These are phyloP conservation scores for Krasilnikovozyma curviuscula DNA, from an alignment of 768 basidiomycete species.

Conservation along the genomic window DNA sequence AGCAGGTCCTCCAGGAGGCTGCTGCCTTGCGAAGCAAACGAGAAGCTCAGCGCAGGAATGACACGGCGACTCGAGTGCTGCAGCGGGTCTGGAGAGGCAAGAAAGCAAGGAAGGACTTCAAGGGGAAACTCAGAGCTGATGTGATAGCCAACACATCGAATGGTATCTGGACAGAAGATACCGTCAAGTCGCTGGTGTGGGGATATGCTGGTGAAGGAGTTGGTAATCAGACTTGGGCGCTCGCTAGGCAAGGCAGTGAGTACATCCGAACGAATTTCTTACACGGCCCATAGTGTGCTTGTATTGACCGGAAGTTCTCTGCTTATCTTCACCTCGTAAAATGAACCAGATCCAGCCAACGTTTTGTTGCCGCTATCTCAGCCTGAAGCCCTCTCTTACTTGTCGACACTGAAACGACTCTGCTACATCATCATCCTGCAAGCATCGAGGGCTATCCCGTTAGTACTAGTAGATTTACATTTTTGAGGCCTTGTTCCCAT, in stretches of 20 bases:
- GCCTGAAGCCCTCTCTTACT: too few species aligned
- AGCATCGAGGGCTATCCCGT: background rate
- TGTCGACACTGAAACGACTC: background rate
- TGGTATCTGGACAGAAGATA: constrained; percentile 2
- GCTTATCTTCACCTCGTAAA: background rate
- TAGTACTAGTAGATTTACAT: background rate
- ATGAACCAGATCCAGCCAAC: background rate
- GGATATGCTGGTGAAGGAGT: background rate
- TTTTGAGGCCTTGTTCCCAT: background rate
- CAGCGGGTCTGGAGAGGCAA: background rate
- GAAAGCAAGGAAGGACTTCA: background rate
- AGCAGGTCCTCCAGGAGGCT: background rate
- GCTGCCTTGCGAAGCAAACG: background rate
- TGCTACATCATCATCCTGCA: constrained; percentile 3
- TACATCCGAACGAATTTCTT: background rate
- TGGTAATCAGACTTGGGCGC: background rate
- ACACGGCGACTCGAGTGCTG: background rate
- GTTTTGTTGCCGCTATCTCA: constrained; percentile 10
- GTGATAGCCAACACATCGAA: background rate
- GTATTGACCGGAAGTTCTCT: too few species aligned
- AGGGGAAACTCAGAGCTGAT: background rate
- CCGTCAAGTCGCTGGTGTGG: background rate
- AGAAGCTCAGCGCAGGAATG: background rate
- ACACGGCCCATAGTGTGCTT: too few species aligned
- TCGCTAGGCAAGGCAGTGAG: background rate